Evolutionary conservation across 2,329 filamentous ascomycete species (phyloP).

Genomic region (Neoarthrinium moseri): DNA sequence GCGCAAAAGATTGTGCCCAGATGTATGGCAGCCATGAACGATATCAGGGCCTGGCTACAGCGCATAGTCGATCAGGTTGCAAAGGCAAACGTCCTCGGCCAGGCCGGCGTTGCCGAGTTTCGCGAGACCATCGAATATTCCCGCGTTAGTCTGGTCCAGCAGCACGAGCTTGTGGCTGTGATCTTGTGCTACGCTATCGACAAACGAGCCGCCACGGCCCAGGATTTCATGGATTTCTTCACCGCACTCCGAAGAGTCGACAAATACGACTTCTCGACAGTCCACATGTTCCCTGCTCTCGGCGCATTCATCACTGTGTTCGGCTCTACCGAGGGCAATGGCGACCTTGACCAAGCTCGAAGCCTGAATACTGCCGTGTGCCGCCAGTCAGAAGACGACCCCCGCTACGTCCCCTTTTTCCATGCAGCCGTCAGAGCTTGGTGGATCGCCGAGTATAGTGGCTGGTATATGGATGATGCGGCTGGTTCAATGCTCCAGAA

Average conservation of each 20-base stretch:
- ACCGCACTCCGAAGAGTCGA: constrained; percentile 67
- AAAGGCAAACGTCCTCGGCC: constrained; percentile 72
- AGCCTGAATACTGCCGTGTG: constrained; percentile 69
- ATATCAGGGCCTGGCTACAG: constrained; percentile 75
- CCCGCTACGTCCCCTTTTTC: constrained; percentile 73
- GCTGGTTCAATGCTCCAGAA: constrained; percentile 57
- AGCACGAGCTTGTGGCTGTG: constrained; percentile 86
- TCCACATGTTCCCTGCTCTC: constrained; percentile 81
- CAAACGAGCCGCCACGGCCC: constrained; percentile 64
- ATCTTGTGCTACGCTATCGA: constrained; percentile 79
- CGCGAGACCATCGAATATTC: constrained; percentile 80
- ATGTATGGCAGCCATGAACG: constrained; percentile 73
- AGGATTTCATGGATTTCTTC: constrained; percentile 75
- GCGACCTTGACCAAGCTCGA: constrained; percentile 66
- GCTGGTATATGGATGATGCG: constrained; percentile 77
- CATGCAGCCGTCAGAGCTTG: constrained; percentile 77
- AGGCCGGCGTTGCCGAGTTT: constrained; percentile 55
- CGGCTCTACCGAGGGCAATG: constrained; percentile 72
- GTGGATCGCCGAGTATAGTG: constrained; percentile 93
- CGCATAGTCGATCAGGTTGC: constrained; percentile 74
- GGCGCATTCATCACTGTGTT: constrained; percentile 76
- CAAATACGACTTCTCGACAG: constrained; percentile 63
- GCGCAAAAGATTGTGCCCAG: constrained; percentile 66
- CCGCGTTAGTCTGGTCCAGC: constrained; percentile 74
- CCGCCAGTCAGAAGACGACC: constrained; percentile 61